Conservation (phyloP, 2,329 filamentous ascomycete species). For the Colletotrichum sp. region DNA sequence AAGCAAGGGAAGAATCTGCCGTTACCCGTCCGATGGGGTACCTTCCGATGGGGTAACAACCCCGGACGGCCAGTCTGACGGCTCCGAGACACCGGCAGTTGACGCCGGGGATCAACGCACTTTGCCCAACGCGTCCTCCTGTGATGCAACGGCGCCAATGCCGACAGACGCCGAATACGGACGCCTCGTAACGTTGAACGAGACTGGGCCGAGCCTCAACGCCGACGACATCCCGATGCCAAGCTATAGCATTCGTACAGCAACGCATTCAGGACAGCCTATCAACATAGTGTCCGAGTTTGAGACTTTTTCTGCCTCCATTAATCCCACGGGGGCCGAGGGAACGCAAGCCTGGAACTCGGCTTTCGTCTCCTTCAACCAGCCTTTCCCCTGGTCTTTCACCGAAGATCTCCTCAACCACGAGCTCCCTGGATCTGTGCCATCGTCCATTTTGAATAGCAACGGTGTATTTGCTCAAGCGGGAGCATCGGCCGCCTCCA, state of each 20-base stretch:
- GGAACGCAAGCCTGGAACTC: background rate
- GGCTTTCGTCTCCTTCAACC: background rate
- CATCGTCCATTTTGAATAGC: background rate
- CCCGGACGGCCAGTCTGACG: background rate
- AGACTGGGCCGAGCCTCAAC: background rate
- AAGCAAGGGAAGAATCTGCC: background rate
- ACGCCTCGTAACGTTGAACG: background rate
- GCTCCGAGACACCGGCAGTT: background rate
- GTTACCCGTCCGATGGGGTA: background rate
- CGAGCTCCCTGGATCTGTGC: background rate
- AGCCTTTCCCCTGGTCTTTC: background rate
- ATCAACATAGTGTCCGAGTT: background rate
- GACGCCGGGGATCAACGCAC: background rate
- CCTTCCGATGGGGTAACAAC: background rate
- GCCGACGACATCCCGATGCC: background rate
- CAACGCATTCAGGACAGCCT: accelerated
- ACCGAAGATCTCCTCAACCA: background rate
- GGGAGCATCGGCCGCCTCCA: background rate
- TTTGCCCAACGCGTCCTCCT: background rate
- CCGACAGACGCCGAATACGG: background rate
- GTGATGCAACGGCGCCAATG: background rate
- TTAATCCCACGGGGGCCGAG: background rate
- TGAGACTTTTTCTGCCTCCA: background rate
- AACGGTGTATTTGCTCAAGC: accelerated
- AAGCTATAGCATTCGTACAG: background rate